Conservation (phyloP, 2,329 filamentous ascomycete species). For the Colletotrichum musicola region DNA sequence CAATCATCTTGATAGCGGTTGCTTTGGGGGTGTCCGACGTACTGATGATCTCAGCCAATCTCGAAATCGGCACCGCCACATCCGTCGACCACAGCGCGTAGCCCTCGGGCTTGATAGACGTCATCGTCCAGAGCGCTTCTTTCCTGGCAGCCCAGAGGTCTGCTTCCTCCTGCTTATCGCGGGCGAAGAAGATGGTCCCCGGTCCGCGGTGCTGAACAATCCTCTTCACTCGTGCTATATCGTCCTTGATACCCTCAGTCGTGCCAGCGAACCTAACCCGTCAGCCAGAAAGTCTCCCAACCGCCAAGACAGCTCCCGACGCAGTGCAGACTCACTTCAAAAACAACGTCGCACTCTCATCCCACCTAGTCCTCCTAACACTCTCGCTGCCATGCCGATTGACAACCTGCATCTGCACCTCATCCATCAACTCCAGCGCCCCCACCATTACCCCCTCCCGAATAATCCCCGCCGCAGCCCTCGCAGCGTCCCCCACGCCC, state of each 20-base stretch:
- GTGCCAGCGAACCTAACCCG: slow-evolving; percentile 71
- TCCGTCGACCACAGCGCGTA: slow-evolving; percentile 83
- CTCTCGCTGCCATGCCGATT: slow-evolving; percentile 73
- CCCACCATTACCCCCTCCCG: slow-evolving; percentile 75
- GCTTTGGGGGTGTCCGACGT: slow-evolving; percentile 14
- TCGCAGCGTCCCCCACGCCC: slow-evolving; percentile 70
- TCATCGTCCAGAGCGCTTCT: slow-evolving; percentile 79
- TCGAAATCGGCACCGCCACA: slow-evolving; percentile 81
- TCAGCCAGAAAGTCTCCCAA: not conserved
- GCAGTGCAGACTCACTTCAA: slow-evolving; percentile 64
- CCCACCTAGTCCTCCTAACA: slow-evolving; percentile 65
- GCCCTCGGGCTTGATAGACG: slow-evolving; percentile 71
- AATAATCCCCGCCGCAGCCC: slow-evolving; percentile 74
- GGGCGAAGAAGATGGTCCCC: slow-evolving; percentile 76
- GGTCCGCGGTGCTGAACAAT: slow-evolving; percentile 65
- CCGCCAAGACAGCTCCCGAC: not conserved
- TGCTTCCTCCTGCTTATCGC: slow-evolving; percentile 71
- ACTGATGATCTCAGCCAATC: slow-evolving; percentile 76
- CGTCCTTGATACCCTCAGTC: slow-evolving; percentile 68
- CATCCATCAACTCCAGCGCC: slow-evolving; percentile 74
- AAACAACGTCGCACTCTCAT: slow-evolving; percentile 78
- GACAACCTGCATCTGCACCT: slow-evolving; percentile 76
- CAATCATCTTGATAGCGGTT: not conserved
- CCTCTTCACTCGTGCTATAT: slow-evolving; percentile 68
- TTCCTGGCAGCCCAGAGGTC: slow-evolving; percentile 84